A percentile compares a stretch with the other conserved stretches of the same genome.
Conservation (phyloP, 441 rosid species). For the California macrophylla region DNA sequence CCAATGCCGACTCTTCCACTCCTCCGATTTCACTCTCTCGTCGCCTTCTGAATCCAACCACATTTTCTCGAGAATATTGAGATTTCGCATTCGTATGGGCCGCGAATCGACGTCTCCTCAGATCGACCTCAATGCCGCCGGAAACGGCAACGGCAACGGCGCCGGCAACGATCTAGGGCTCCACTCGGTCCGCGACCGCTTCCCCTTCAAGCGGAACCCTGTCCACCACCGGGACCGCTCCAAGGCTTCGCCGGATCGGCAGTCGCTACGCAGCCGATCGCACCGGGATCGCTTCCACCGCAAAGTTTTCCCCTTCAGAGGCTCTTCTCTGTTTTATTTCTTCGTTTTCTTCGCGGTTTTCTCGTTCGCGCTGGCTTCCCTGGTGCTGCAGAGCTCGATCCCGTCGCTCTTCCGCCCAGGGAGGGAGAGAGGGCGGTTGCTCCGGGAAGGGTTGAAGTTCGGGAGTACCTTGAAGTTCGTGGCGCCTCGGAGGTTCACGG, state of each 20-base stretch:
- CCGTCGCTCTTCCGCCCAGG: conserved; percentile 47
- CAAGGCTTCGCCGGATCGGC: conserved; percentile 39
- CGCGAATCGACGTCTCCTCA: conserved; percentile 28
- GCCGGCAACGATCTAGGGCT: conserved; percentile 26
- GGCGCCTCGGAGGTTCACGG: conserved; percentile 32
- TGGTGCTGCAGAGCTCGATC: conserved; percentile 75
- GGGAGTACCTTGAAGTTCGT: conserved; percentile 60
- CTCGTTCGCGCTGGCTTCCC: conserved; percentile 62
- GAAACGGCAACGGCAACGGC: conserved; percentile 10
- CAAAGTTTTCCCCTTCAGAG: conserved; percentile 52
- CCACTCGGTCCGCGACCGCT: conserved; percentile 59
- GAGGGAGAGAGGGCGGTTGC: conserved; percentile 30
- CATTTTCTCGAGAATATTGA: not conserved
- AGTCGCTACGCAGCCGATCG: conserved; percentile 31
- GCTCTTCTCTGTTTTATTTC: conserved; percentile 51
- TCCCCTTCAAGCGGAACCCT: conserved; percentile 49
- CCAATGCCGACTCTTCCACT: not conserved
- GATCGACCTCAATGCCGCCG: conserved; percentile 39
- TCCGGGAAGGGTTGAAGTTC: conserved; percentile 38
- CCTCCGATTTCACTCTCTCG: conserved; percentile 8
- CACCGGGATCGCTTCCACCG: conserved; percentile 38
- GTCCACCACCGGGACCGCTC: conserved; percentile 32
- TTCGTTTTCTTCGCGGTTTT: conserved; percentile 52
- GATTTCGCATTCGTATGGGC: conserved; percentile 29
- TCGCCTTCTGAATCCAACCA: not conserved